These are phyloP conservation scores for Strobilomyces echinocephalus DNA, from an alignment of 768 basidiomycete species.

Conservation along the genomic window DNA sequence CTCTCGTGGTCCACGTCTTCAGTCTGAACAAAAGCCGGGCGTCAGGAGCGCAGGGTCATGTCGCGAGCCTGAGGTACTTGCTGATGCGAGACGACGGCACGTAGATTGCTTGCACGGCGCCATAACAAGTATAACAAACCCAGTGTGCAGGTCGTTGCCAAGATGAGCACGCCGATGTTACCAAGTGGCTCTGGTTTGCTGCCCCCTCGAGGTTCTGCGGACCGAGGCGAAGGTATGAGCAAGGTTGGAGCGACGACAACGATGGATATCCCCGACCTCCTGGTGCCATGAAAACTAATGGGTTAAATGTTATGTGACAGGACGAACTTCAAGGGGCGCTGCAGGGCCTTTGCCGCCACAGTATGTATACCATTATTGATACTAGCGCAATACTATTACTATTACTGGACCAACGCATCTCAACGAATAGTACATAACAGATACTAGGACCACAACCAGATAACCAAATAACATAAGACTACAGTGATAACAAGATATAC, in stretches of 20 bases:
- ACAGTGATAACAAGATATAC: slow-evolving; percentile 9
- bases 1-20: slow-evolving; percentile 47
- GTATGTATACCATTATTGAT: too few species aligned
- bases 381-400: too few species aligned
- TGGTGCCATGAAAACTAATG: slow-evolving; percentile 18
- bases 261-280: slow-evolving; percentile 17
- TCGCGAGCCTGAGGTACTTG: slow-evolving; percentile 27
- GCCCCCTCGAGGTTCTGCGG: slow-evolving; percentile 52
- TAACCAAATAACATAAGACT: slow-evolving; percentile 5
- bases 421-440: neutral
- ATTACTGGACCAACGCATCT: too few species aligned
- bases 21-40: slow-evolving; percentile 37
- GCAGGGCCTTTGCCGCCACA: too few species aligned
- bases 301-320: neutral
- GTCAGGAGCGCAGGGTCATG: neutral
- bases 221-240: neutral
- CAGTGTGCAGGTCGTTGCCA: slow-evolving; percentile 55
- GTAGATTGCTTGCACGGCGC: slow-evolving; percentile 53
- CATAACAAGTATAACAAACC: slow-evolving; percentile 59
- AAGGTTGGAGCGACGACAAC: neutral
- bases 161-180: slow-evolving; percentile 46
- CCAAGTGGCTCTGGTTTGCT: slow-evolving; percentile 65
- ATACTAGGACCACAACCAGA: neutral
- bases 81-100: slow-evolving; percentile 61
- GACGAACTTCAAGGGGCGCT: neutral